Evolutionary conservation across 257 asterid species (phyloP).

Genomic region (Anisodus tanguticus): DNA sequence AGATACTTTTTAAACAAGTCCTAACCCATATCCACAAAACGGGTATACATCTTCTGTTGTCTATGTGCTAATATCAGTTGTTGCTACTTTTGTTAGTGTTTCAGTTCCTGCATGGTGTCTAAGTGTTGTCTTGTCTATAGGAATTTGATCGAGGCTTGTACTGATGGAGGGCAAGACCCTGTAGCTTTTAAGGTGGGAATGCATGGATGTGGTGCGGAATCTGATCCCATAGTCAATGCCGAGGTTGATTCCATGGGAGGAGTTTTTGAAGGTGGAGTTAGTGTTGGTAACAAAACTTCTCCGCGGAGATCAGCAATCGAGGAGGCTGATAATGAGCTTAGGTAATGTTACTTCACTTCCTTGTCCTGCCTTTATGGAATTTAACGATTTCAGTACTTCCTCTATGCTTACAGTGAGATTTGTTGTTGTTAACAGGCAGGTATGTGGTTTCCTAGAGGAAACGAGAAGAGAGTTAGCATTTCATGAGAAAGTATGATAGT

Average conservation of each 20-base stretch:
- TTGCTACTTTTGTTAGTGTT: constrained; percentile 22
- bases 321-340: constrained; percentile 79
- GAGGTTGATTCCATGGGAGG: constrained; percentile 95
- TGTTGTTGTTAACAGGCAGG: constrained; percentile 69
- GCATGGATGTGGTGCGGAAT: constrained; percentile 76
- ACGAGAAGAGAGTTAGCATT: constrained; percentile 80
- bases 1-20: constrained; percentile 23
- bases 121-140: constrained; percentile 36
- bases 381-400: constrained; percentile 15
- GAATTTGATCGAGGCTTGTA: constrained; percentile 44
- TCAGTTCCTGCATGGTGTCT: constrained; percentile 11
- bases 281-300: constrained; percentile 68
- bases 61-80: constrained; percentile 29
- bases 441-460: constrained; percentile 72
- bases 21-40: neutral
- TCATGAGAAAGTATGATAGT: constrained; percentile 74
- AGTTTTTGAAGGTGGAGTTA: constrained; percentile 77
- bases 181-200: constrained; percentile 56
- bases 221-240: constrained; percentile 79
- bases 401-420: constrained; percentile 32
- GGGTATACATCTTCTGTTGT: constrained; percentile 25
- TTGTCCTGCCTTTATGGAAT: constrained; percentile 20
- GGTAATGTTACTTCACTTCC: constrained; percentile 54
- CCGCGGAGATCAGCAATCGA: constrained; percentile 64
- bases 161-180: constrained; percentile 50